Percentiles rank a stretch among this genome's conserved stretches.
These are phyloP conservation scores for Parachaetomium inaequale DNA, from an alignment of 495 filamentous ascomycete genomes.

Conservation along the genomic window DNA sequence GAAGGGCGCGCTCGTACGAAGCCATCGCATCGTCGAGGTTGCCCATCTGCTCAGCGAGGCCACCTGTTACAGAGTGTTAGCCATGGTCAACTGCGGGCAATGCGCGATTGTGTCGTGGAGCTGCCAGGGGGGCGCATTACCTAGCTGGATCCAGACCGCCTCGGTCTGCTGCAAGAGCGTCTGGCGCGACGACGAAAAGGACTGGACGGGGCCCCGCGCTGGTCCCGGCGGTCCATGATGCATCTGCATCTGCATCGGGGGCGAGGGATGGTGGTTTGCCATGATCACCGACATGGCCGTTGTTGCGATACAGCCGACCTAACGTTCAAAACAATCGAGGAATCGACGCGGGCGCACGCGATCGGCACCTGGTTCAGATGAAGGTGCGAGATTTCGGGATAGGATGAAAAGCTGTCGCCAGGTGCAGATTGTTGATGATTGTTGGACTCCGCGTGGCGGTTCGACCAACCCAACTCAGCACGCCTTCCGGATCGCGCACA, in stretches of 20 bases:
- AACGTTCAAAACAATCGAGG: background rate
- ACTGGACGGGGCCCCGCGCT: constrained; percentile 41
- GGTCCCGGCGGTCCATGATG: constrained; percentile 52
- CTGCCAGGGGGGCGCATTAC: constrained; percentile 45
- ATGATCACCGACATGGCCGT: constrained; percentile 30
- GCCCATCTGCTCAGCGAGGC: constrained; percentile 80
- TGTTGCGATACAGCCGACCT: background rate
- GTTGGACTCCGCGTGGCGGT: background rate
- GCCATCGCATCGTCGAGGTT: constrained; percentile 82
- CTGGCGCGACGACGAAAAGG: constrained; percentile 42
- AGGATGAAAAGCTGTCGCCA: background rate
- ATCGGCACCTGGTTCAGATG: background rate
- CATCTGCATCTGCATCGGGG: constrained; percentile 55
- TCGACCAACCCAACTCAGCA: background rate
- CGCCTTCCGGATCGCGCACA: background rate
- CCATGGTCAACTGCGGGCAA: background rate
- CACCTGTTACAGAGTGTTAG: constrained; percentile 54
- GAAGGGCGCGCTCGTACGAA: constrained; percentile 84
- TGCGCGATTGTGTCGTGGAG: background rate
- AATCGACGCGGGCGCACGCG: background rate
- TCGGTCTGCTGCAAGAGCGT: constrained; percentile 62
- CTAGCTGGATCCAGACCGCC: constrained; percentile 88
- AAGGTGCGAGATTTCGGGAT: background rate
- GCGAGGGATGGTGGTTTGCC: constrained; percentile 56
- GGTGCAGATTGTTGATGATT: background rate